These are phyloP conservation scores for Sporothrix luriei DNA, from an alignment of 2,329 filamentous ascomycete species.

Conservation along the genomic window DNA sequence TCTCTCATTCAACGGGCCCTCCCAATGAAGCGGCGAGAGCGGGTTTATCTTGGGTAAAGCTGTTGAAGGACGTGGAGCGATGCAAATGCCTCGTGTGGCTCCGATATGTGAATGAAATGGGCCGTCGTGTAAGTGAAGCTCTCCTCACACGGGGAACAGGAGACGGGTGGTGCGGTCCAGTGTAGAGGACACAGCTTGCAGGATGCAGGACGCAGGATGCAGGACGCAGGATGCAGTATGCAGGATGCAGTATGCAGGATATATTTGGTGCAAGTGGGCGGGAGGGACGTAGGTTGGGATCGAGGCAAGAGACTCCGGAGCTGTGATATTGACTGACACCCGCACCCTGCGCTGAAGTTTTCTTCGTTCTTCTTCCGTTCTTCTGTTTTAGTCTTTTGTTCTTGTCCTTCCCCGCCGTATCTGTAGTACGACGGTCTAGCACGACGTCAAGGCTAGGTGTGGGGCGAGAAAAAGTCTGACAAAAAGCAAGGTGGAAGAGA, in stretches of 20 bases:
- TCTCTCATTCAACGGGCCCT: background rate
- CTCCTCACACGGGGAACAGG: constrained; percentile 9
- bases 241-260: constrained; percentile 16
- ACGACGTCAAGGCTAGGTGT: background rate
- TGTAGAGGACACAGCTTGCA: constrained; percentile 6
- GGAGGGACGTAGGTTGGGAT: background rate
- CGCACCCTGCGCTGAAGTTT: background rate
- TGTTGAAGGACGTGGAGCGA: background rate
- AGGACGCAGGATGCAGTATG: background rate
- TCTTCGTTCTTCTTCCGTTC: background rate
- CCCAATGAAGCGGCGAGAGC: background rate
- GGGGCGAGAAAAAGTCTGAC: constrained; percentile 14
- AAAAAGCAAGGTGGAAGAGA: background rate
- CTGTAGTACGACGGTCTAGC: background rate
- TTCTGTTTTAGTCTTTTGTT: background rate
- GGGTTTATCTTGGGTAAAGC: background rate
- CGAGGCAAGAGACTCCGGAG: constrained; percentile 5
- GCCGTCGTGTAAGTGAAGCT: constrained; percentile 13
- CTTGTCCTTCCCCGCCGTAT: background rate
- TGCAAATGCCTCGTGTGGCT: constrained; percentile 16
- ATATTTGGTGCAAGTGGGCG: constrained; percentile 17
- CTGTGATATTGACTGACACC: background rate
- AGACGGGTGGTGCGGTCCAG: background rate
- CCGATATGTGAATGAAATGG: constrained; percentile 2
- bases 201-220: constrained; percentile 4